Conservation (phyloP, 352 stramenopile species). For the Globisporangium abappressorium region DNA sequence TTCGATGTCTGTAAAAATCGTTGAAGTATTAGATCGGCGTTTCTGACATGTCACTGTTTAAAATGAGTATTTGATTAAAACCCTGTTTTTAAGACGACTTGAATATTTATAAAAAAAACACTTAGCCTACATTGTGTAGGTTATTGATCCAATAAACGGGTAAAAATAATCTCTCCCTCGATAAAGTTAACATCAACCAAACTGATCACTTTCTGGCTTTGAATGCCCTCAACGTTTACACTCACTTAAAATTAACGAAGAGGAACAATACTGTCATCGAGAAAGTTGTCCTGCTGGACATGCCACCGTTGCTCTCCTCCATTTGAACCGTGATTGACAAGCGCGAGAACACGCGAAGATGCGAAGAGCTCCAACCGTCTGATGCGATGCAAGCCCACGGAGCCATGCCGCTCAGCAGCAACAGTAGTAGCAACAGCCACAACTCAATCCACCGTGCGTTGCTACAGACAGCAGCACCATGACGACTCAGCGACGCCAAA, state of each 20-base stretch:
- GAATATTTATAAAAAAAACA: no score
- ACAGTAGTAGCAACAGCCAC: neutral
- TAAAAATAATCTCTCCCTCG: no score
- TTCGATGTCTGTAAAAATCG: no score
- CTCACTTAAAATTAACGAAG: neutral
- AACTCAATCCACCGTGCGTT: neutral
- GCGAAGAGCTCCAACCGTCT: conserved; percentile 1
- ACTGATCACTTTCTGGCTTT: no score
- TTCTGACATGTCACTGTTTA: no score
- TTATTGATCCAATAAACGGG: no score
- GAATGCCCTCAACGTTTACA: no score
- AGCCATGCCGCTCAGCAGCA: neutral
- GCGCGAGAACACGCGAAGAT: neutral
- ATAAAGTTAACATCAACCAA: no score
- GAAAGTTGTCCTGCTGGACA: neutral
- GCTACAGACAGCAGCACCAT: neutral
- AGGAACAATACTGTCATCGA: neutral
- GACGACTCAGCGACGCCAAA: neutral
- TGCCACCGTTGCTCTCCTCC: neutral
- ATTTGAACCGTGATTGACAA: neutral
- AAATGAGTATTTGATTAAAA: no score
- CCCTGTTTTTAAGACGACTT: no score
- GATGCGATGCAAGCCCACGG: neutral
- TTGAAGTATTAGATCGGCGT: no score
- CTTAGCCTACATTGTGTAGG: no score